These are phyloP conservation scores for Corylus americana DNA, from an alignment of 306 rosid species.

Conservation along the genomic window DNA sequence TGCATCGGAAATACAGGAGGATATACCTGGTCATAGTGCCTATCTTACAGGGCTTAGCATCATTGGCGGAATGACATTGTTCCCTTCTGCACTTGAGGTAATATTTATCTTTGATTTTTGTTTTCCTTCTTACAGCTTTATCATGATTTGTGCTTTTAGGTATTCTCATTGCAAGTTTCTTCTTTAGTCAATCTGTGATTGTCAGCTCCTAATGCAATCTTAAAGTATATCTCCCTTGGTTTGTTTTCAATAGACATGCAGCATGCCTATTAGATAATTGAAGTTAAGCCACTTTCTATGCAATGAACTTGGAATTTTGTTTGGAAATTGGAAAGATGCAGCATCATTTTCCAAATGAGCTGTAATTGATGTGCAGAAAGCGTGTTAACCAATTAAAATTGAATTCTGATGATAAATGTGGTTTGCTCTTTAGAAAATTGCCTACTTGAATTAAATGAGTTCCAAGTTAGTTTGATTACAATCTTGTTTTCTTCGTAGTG, in stretches of 20 bases:
- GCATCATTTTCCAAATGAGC: neutral
- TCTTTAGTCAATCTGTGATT: neutral
- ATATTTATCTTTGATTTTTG: neutral
- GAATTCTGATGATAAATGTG: neutral
- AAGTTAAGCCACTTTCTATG: neutral
- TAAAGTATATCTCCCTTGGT: neutral
- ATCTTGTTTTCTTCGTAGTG: neutral
- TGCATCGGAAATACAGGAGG: constrained; percentile 78
- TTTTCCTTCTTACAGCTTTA: neutral
- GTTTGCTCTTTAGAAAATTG: neutral
- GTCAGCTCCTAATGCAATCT: neutral
- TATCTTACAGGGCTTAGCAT: constrained; percentile 94
- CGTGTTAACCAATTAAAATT: neutral
- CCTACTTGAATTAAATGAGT: neutral
- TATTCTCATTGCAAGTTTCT: neutral
- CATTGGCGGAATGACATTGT: constrained; percentile 96
- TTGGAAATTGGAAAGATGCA: neutral
- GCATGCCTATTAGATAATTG: neutral
- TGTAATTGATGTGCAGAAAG: neutral
- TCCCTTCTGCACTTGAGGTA: constrained; percentile 93
- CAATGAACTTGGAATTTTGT: constrained; percentile 1
- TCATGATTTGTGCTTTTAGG: neutral
- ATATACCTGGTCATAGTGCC: constrained; percentile 83
- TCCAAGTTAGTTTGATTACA: neutral
- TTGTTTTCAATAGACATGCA: neutral